Evolutionary conservation across 2,329 filamentous ascomycete species (phyloP).

Genomic region (Cladosporium sp.): DNA sequence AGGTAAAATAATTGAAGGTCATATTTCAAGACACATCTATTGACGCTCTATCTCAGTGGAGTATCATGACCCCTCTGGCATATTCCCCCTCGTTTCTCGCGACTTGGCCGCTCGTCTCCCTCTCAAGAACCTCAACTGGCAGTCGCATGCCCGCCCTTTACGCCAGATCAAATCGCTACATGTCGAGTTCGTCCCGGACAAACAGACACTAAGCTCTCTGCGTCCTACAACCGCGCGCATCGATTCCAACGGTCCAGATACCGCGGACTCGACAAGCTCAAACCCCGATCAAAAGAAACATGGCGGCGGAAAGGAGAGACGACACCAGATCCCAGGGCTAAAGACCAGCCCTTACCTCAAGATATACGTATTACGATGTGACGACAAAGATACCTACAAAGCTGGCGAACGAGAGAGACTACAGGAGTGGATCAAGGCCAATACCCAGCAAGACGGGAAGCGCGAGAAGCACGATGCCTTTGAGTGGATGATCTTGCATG

Average conservation of each 20-base stretch:
- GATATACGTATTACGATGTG: constrained; percentile 81
- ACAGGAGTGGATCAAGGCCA: constrained; percentile 83
- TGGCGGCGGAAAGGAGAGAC: constrained; percentile 50
- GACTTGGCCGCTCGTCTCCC: constrained; percentile 76
- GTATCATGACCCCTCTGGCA: constrained; percentile 88
- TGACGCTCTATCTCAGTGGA: constrained; percentile 60
- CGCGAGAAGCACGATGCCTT: constrained; percentile 95
- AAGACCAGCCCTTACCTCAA: constrained; percentile 93
- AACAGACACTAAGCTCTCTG: constrained; percentile 22
- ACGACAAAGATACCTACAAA: constrained; percentile 95
- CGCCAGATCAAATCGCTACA: constrained; percentile 92
- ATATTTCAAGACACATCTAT: not conserved
- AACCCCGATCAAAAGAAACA: constrained; percentile 26
- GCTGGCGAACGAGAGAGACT: constrained; percentile 70
- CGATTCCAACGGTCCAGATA: constrained; percentile 24
- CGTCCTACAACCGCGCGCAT: constrained; percentile 14
- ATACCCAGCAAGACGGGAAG: constrained; percentile 62
- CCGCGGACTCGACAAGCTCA: constrained; percentile 39
- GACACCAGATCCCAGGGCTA: constrained; percentile 93
- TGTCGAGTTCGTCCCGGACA: constrained; percentile 70
- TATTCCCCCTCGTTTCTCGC: constrained; percentile 77
- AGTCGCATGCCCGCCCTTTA: constrained; percentile 84
- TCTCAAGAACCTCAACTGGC: constrained; percentile 92
- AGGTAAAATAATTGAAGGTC: constrained; percentile 31
- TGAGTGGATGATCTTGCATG: constrained; percentile 92